Evolutionary conservation across 257 asterid species (phyloP).

Genomic region (Solanum pimpinellifolium): DNA sequence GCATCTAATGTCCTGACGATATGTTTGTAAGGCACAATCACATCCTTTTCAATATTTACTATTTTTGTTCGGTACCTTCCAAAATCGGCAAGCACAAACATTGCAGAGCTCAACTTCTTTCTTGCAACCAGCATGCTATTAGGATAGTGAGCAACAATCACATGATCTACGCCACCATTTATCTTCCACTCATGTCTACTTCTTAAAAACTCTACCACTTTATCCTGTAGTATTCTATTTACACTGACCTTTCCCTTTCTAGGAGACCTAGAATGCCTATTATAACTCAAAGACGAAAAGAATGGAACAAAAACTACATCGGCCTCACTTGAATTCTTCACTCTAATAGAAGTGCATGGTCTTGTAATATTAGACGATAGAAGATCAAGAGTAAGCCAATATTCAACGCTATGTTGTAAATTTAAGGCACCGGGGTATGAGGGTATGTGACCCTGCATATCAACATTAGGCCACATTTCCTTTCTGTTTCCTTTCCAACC

Average conservation of each 20-base stretch:
- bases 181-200: constrained; percentile 49
- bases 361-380: constrained; percentile 42
- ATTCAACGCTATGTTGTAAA: constrained; percentile 41
- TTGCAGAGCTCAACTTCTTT: constrained; percentile 38
- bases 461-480: constrained; percentile 53
- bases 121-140: constrained; percentile 65
- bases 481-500: constrained; percentile 35
- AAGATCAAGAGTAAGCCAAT: constrained; percentile 41
- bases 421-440: constrained; percentile 73
- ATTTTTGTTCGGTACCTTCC: constrained; percentile 22
- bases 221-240: constrained; percentile 44
- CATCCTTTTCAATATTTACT: constrained; percentile 67
- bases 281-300: neutral
- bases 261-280: neutral
- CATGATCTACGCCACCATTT: constrained; percentile 52
- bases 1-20: constrained; percentile 42
- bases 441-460: constrained; percentile 26
- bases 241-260: constrained; percentile 18
- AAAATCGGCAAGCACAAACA: constrained; percentile 45
- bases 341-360: constrained; percentile 53
- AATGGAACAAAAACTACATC: neutral
- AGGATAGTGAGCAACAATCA: constrained; percentile 71
- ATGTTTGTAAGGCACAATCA: constrained; percentile 78
- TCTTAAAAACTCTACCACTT: constrained; percentile 39
- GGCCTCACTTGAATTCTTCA: constrained; percentile 33